Evolutionary conservation across 2,329 filamentous ascomycete species (phyloP).

Genomic region (Stromatinia cepivora): DNA sequence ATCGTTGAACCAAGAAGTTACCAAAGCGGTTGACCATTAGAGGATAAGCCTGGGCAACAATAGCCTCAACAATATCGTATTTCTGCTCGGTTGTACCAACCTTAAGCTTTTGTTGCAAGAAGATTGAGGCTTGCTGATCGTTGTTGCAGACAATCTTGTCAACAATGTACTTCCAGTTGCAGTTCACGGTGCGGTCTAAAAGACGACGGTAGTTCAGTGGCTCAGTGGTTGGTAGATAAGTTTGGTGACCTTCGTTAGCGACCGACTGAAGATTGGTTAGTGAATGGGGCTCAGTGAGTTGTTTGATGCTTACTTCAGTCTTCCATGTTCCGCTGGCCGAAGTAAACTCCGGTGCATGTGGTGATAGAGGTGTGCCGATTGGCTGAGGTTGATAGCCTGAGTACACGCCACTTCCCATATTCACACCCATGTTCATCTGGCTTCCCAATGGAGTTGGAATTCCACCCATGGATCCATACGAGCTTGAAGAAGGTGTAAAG

Average conservation of each 20-base stretch:
- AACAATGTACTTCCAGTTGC: conserved; percentile 99
- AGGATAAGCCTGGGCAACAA: conserved; percentile 90
- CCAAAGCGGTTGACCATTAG: conserved; percentile 99
- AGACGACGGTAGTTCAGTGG: conserved; percentile 95
- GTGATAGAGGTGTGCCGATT: conserved; percentile 66
- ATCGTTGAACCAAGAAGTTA: conserved; percentile 97
- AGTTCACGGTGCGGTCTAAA: conserved; percentile 92
- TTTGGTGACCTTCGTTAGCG: conserved; percentile 58
- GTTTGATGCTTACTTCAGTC: conserved; percentile 37
- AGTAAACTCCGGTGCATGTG: conserved; percentile 73
- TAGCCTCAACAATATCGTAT: conserved; percentile 94
- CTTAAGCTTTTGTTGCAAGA: conserved; percentile 98
- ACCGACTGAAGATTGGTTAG: conserved; percentile 46
- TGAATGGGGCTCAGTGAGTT: conserved; percentile 30
- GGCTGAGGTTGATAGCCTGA: conserved; percentile 52
- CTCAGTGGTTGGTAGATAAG: conserved; percentile 83
- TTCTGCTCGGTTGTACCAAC: conserved; percentile 94
- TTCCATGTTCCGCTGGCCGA: conserved; percentile 47
- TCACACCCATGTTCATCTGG: conserved; percentile 31
- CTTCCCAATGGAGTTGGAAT: conserved; percentile 29
- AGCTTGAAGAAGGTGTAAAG: conserved; percentile 36
- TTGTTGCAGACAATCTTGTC: conserved; percentile 99
- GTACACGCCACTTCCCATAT: conserved; percentile 35
- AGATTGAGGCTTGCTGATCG: conserved; percentile 98
- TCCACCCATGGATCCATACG: conserved; percentile 37